These are phyloP conservation scores for Saccharum officinarum DNA, from an alignment of 176 grass and related monocot genomes.

Conservation along the genomic window DNA sequence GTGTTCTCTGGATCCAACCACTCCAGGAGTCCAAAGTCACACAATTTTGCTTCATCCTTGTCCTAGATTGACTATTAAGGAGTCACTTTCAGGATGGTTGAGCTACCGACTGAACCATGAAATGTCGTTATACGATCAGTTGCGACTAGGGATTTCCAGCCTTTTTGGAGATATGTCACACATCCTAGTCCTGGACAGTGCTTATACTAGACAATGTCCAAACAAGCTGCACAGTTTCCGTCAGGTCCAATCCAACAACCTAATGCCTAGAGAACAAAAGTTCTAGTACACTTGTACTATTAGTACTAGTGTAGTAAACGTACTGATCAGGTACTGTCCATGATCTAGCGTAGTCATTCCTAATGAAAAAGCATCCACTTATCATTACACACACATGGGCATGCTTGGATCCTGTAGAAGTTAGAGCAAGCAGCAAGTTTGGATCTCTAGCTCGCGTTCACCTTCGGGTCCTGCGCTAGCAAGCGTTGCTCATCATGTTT, in stretches of 20 bases:
- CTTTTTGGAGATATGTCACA: background rate
- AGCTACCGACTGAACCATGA: background rate
- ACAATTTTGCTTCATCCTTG: background rate
- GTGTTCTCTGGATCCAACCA: background rate
- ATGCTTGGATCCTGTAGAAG: no score
- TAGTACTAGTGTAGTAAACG: no score
- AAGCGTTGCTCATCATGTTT: no score
- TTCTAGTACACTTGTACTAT: no score
- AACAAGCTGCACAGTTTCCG: background rate
- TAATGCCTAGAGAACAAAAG: background rate
- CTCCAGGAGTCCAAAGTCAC: background rate
- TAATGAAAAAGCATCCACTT: no score
- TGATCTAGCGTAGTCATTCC: no score
- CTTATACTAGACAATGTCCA: background rate
- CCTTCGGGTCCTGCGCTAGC: no score
- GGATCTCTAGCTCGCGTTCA: no score
- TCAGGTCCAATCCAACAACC: background rate
- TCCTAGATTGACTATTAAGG: background rate
- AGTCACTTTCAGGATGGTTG: slow-evolving; percentile 2
- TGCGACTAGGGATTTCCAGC: background rate
- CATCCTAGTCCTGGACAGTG: background rate
- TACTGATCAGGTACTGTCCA: background rate
- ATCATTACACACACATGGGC: no score
- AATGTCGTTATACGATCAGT: background rate
- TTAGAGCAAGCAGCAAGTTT: no score